phyloP scores from a whole-genome alignment of 306 rosid genomes.

The Rubus idaeus region DNA sequence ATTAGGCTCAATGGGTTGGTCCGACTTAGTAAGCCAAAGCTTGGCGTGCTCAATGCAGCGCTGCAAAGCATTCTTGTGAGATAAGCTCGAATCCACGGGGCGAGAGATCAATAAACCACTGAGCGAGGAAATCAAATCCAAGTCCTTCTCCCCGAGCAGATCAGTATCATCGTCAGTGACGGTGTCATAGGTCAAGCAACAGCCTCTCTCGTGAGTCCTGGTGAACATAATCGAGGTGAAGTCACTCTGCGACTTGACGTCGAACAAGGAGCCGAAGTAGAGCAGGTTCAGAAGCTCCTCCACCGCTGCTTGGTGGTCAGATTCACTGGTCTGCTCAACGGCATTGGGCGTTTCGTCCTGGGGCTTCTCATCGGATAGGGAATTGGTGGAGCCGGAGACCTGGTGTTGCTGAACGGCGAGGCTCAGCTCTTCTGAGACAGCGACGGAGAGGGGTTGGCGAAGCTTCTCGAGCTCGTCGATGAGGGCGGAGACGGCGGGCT shows the following conservation, averaged over 20 bases:
- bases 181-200: conserved; percentile 92
- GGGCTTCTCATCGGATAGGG: no score
- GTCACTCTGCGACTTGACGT: conserved; percentile 82
- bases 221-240: conserved; percentile 82
- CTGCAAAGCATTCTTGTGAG: conserved; percentile 79
- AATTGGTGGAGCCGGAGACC: background rate
- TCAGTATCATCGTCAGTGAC: conserved; percentile 96
- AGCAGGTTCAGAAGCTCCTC: conserved; percentile 82
- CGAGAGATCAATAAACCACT: conserved; percentile 72
- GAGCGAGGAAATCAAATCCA: conserved; percentile 67
- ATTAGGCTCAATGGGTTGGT: conserved; percentile 63
- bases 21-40: conserved; percentile 70
- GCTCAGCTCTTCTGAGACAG: conserved; percentile 64
- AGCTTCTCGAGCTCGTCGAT: conserved; percentile 96
- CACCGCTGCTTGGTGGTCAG: conserved; percentile 30
- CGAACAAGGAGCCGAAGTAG: conserved; percentile 85
- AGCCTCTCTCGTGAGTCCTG: conserved; percentile 84
- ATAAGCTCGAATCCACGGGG: conserved; percentile 74
- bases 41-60: conserved; percentile 87
- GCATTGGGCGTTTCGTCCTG: background rate
- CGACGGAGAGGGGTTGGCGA: conserved; percentile 70
- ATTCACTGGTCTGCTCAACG: background rate
- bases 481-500: conserved; percentile 47
- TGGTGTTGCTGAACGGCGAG: conserved; percentile 33
- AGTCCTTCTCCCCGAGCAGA: conserved; percentile 82